Conservation (phyloP, 495 filamentous ascomycete genomes). For the Trichoderma reesei region DNA sequence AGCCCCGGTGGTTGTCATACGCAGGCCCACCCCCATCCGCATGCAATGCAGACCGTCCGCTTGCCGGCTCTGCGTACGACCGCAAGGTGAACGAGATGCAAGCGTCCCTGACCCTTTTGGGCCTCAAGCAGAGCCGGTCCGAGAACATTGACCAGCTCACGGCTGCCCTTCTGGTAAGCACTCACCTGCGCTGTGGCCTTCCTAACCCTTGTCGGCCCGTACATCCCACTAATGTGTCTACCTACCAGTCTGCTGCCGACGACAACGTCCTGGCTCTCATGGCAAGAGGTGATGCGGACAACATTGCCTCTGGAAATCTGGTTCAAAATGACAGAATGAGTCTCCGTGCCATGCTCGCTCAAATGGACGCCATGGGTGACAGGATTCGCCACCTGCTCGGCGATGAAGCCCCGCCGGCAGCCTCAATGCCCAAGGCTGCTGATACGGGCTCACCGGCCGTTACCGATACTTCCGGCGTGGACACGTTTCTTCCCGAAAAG, state of each 20-base stretch:
- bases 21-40: not conserved
- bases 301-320: slow-evolving; percentile 20
- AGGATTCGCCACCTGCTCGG: slow-evolving; percentile 25
- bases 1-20: slow-evolving; percentile 1
- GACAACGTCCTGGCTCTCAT: slow-evolving; percentile 18
- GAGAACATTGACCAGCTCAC: slow-evolving; percentile 9
- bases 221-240: not conserved
- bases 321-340: slow-evolving; percentile 15
- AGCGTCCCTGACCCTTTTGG: slow-evolving; percentile 4
- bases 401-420: slow-evolving; percentile 26
- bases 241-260: slow-evolving; percentile 4
- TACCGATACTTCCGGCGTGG: slow-evolving; percentile 1
- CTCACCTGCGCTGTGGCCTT: not conserved
- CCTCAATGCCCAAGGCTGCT: not conserved
- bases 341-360: slow-evolving; percentile 21
- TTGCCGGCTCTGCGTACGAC: not conserved
- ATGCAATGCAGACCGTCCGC: not conserved
- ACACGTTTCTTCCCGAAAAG: slow-evolving; percentile 10
- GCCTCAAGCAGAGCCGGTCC: slow-evolving; percentile 9
- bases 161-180: slow-evolving; percentile 6
- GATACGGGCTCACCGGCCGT: not conserved
- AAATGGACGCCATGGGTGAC: slow-evolving; percentile 19
- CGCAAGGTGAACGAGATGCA: slow-evolving; percentile 10
- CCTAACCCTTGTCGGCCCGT: not conserved
- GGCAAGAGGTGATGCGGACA: slow-evolving; percentile 23